A percentile compares a stretch with the other conserved stretches of the same genome.
phyloP scores from a whole-genome alignment of 2,329 filamentous ascomycete genomes.

The Gliomastix tumulicola region DNA sequence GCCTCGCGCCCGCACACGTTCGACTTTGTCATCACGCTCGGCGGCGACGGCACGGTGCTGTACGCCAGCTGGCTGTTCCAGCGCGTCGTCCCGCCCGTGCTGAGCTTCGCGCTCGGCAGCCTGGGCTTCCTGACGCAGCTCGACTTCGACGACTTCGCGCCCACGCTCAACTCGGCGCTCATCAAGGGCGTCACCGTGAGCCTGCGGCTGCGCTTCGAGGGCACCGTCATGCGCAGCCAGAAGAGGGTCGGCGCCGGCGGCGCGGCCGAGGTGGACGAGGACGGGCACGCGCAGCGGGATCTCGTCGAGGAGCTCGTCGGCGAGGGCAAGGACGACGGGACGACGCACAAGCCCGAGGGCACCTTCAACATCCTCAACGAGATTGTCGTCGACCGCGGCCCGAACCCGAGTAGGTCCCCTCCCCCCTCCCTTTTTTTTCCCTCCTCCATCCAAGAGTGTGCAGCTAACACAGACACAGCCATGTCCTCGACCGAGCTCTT shows the following conservation, averaged over 20 bases:
- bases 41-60: constrained; percentile 93
- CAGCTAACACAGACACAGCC: constrained; percentile 29
- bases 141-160: constrained; percentile 70
- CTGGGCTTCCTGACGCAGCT: constrained; percentile 96
- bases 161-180: constrained; percentile 66
- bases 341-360: constrained; percentile 77
- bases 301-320: constrained; percentile 86
- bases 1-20: constrained; percentile 74
- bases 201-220: constrained; percentile 82
- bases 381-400: constrained; percentile 90
- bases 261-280: constrained; percentile 24
- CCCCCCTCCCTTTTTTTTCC: background rate
- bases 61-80: constrained; percentile 98
- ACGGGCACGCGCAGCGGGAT: constrained; percentile 45
- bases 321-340: constrained; percentile 74
- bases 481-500: constrained; percentile 92
- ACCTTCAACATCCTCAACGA: constrained; percentile 93
- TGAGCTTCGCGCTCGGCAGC: constrained; percentile 87
- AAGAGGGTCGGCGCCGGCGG: constrained; percentile 18
- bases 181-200: constrained; percentile 82
- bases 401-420: constrained; percentile 69
- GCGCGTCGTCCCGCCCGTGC: constrained; percentile 83
- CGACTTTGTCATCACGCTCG: constrained; percentile 87
- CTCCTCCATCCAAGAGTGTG: constrained; percentile 1
- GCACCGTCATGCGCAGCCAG: constrained; percentile 81